A percentile compares a stretch with the other conserved stretches of the same genome.
These are phyloP conservation scores for Anthracocystis walkeri DNA, from an alignment of 1,284 basidiomycete species.

Conservation along the genomic window DNA sequence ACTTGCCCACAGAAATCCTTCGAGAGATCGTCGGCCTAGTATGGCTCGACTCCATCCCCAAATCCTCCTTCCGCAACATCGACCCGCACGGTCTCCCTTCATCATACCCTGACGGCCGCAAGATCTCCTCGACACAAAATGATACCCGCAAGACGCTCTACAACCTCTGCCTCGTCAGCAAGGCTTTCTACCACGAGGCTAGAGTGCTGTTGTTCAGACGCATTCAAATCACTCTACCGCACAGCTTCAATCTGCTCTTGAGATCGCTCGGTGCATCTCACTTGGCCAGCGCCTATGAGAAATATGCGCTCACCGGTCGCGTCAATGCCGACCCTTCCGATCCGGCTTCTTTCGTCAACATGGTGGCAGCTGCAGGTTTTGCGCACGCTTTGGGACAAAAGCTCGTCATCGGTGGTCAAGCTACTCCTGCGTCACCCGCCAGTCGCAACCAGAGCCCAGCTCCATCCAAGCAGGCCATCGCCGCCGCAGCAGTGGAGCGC, in stretches of 20 bases:
- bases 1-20: constrained; percentile 60
- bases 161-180: constrained; percentile 64
- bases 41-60: constrained; percentile 63
- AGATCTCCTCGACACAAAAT: constrained; percentile 57
- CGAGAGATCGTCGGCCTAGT: constrained; percentile 59
- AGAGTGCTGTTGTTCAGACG: constrained; percentile 64
- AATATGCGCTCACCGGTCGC: constrained; percentile 46
- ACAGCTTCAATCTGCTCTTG: constrained; percentile 64
- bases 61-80: constrained; percentile 60
- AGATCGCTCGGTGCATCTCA: constrained; percentile 59
- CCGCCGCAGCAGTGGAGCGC: constrained; percentile 8
- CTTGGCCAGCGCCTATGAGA: constrained; percentile 61
- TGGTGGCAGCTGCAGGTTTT: constrained; percentile 65
- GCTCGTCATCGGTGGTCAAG: constrained; percentile 44
- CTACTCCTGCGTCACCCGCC: constrained; percentile 29
- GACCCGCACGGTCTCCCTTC: constrained; percentile 66
- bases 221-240: constrained; percentile 66
- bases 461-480: constrained; percentile 9
- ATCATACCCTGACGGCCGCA: constrained; percentile 59
- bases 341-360: constrained; percentile 56
- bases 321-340: constrained; percentile 57
- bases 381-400: constrained; percentile 58
- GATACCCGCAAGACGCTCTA: constrained; percentile 61
- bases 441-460: constrained; percentile 45
- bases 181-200: constrained; percentile 62